Base-by-base conservation (phyloP, 108 stramenopile genomes). In the Pelagomonas calceolata region DNA sequence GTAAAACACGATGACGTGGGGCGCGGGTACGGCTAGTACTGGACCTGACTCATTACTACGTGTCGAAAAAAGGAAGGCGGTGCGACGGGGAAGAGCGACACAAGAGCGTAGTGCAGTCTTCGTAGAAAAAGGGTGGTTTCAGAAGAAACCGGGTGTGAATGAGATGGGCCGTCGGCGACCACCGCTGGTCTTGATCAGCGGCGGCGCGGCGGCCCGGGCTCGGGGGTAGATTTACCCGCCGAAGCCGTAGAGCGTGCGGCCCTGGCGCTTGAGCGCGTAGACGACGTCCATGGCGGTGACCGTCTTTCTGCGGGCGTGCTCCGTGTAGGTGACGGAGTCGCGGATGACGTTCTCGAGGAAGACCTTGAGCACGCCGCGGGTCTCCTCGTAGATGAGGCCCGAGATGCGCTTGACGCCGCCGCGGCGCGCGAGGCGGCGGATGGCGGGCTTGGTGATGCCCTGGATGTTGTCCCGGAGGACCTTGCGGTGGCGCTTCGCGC, bases 391-490 rank as follows among this genome's bases (percentile, higher is more conserved):
- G 82, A 84, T 80, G 77, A 84, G 81, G 65, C 83, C 81, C 12
- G 76, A 77, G 81, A 84, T 82, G 64, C 82, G 82, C 82, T 82
- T 82, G 34, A 82, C 82, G 84, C 93, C 88, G 73, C 97, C 97
- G 88, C 95, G 93, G 85, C 97, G 94, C 30, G 97, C 97, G 66
- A 98, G 89, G 88, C 95, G 94, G 72, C 95, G 93, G 82, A 98
- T 98, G 70, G 94, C 95, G 76, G 97, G 94, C 94, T 96, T 98
- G 88, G 97, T 96, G 83, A 96, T 95, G 80, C 97, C 97, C 84
- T 96, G 95, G 94, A 98, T 94, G 86, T 98, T 95, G 78, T 96
- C 96, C 74, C 96, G 81, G 32, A 85, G 68, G n/a, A 85, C 84
- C 82, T 84, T 84, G 66, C 83, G 81, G 78, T 85, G 85, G 77